Percentiles rank a stretch among this genome's conserved stretches.
Conservation (phyloP, 2,329 filamentous ascomycete genomes). For the Trichophyton rubrum region DNA sequence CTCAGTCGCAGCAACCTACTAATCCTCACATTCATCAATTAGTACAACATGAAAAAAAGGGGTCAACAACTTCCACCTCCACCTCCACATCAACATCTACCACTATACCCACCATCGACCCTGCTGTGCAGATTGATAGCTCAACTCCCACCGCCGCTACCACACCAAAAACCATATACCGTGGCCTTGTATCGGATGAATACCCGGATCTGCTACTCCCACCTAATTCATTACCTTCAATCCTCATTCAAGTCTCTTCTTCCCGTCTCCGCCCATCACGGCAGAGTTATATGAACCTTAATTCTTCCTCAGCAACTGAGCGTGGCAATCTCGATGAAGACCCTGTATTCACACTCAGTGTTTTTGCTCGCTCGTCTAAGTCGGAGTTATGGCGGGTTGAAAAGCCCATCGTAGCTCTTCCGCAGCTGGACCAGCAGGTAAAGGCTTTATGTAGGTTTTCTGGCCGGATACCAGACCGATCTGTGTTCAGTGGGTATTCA, state of each 20-base stretch:
- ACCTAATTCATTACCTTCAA: conserved; percentile 75
- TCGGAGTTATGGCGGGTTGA: conserved; percentile 87
- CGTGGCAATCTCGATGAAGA: conserved; percentile 55
- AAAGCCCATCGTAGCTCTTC: conserved; percentile 72
- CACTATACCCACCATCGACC: conserved; percentile 27
- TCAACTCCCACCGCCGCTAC: conserved; percentile 13
- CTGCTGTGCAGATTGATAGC: conserved; percentile 23
- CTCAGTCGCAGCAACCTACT: conserved; percentile 51
- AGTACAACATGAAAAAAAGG: conserved; percentile 19
- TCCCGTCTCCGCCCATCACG: conserved; percentile 89
- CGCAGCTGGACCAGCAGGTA: conserved; percentile 68
- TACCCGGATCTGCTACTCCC: conserved; percentile 75
- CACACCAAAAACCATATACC: conserved; percentile 43
- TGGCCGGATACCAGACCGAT: conserved; percentile 62
- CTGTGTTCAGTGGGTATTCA: conserved; percentile 80
- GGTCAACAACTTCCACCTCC: not conserved
- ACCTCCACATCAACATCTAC: conserved; percentile 8
- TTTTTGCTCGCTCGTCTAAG: conserved; percentile 58
- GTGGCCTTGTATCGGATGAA: conserved; percentile 69
- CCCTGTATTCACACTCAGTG: conserved; percentile 80
- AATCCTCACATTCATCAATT: not conserved
- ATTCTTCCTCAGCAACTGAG: conserved; percentile 32
- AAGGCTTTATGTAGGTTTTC: conserved; percentile 61
- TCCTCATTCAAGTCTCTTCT: conserved; percentile 77
- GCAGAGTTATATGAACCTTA: conserved; percentile 66